phyloP scores from a whole-genome alignment of 1,139 yeast genomes.

The Geotrichum macrosporum region DNA sequence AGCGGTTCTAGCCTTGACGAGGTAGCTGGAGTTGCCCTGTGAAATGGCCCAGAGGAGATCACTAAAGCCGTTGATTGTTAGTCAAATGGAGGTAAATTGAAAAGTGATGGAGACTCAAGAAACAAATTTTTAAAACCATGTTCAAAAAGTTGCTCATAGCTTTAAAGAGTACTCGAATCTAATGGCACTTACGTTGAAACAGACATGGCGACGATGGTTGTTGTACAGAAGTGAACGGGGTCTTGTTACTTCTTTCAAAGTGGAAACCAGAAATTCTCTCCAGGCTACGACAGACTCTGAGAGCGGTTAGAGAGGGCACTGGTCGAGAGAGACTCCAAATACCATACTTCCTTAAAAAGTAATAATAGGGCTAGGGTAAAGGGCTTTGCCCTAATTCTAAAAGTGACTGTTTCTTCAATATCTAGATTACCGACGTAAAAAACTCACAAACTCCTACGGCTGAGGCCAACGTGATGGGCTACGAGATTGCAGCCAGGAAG shows the following conservation, averaged over 20 bases:
- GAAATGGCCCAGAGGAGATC: constrained; percentile 51
- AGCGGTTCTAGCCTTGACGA: constrained; percentile 44
- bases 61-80: too few species aligned
- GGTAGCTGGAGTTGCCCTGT: constrained; percentile 45
- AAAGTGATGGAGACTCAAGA: neutral
- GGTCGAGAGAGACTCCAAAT: too few species aligned
- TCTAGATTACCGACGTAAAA: too few species aligned
- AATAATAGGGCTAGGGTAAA: neutral
- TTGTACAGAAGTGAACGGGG: constrained; percentile 6
- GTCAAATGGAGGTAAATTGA: constrained; percentile 12
- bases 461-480: too few species aligned
- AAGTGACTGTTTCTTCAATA: too few species aligned
- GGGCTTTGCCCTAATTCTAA: neutral
- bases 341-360: neutral
- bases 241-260: neutral
- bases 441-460: too few species aligned
- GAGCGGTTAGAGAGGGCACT: too few species aligned
- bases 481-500: too few species aligned
- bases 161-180: too few species aligned
- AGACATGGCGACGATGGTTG: constrained; percentile 17
- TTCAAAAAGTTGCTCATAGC: too few species aligned
- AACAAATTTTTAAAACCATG: too few species aligned
- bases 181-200: constrained; percentile 14
- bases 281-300: constrained; percentile 1
- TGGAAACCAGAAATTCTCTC: neutral